Percentiles rank a stretch among this genome's conserved stretches.
Evolutionary conservation across 768 basidiomycete species (phyloP).

Genomic region (Sistotremastrum niveocremeum): DNA sequence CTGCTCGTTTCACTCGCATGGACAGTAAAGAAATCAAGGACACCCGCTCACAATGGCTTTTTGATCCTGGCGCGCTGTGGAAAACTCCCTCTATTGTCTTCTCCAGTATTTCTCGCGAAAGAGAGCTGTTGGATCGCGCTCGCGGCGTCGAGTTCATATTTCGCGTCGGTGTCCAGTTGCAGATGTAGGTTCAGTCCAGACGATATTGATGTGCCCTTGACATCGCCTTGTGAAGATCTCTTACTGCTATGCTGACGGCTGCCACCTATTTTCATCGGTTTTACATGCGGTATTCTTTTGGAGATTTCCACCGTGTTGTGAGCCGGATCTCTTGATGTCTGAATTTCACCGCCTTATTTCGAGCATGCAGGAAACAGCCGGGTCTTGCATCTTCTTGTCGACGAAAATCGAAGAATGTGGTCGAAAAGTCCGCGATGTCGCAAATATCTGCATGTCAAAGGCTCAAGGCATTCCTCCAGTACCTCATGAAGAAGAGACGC

Average conservation of each 20-base stretch:
- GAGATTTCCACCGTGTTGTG: constrained; percentile 72
- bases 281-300: constrained; percentile 77
- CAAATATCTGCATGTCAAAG: constrained; percentile 61
- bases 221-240: constrained; percentile 36
- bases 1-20: too few species aligned
- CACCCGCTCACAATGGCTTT: constrained; percentile 51
- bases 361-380: constrained; percentile 56
- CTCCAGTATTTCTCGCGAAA: constrained; percentile 37
- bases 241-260: constrained; percentile 73
- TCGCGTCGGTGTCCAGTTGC: constrained; percentile 64
- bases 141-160: constrained; percentile 79
- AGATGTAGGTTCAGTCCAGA: constrained; percentile 42
- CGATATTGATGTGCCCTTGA: too few species aligned
- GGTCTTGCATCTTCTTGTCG: constrained; percentile 75
- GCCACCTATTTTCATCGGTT: constrained; percentile 88
- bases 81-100: constrained; percentile 40
- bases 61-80: constrained; percentile 43
- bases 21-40: too few species aligned
- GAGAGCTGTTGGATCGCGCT: constrained; percentile 66
- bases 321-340: constrained; percentile 9
- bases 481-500: not conserved
- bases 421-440: constrained; percentile 75
- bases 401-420: constrained; percentile 90
- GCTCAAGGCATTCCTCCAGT: constrained; percentile 35
- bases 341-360: not conserved